Evolutionary conservation across 768 basidiomycete genomes (phyloP).

Genomic region (Albatrellus ellisii): DNA sequence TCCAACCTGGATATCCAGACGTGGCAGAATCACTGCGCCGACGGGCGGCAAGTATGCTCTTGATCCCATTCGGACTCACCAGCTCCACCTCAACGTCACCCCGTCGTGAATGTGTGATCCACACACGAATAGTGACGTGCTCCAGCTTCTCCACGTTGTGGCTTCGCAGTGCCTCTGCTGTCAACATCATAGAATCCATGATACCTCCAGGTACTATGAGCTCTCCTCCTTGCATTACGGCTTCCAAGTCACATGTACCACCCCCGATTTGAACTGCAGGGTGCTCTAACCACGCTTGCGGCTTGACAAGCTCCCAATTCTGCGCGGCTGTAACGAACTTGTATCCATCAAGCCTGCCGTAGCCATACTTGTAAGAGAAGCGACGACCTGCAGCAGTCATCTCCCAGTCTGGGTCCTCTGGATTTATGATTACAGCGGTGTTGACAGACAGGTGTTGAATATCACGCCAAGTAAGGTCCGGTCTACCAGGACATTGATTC

Average conservation of each 20-base stretch:
- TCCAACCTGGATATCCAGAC: constrained; percentile 86
- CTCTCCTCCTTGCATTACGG: constrained; percentile 47
- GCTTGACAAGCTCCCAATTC: constrained; percentile 80
- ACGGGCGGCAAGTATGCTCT: constrained; percentile 67
- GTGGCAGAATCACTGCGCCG: constrained; percentile 50
- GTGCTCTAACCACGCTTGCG: constrained; percentile 82
- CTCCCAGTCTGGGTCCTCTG: constrained; percentile 92
- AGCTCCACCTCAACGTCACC: constrained; percentile 93
- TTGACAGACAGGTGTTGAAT: constrained; percentile 81
- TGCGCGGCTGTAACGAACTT: constrained; percentile 70
- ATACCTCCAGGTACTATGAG: constrained; percentile 57
- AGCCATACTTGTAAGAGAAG: constrained; percentile 93
- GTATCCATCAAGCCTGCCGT: constrained; percentile 77
- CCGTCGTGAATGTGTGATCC: constrained; percentile 77
- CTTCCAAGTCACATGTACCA: constrained; percentile 41
- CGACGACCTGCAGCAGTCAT: constrained; percentile 51
- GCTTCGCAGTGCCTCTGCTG: constrained; percentile 46
- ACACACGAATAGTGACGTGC: constrained; percentile 85
- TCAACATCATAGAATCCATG: constrained; percentile 48
- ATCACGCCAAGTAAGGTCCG: constrained; percentile 95
- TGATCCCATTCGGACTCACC: constrained; percentile 72
- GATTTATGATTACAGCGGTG: constrained; percentile 67
- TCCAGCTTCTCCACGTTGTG: constrained; percentile 83
- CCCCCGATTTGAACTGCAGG: constrained; percentile 53
- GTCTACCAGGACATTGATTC: constrained; percentile 46